Conservation (phyloP, 345 rosid genomes). For the Syzygium jambos region DNA sequence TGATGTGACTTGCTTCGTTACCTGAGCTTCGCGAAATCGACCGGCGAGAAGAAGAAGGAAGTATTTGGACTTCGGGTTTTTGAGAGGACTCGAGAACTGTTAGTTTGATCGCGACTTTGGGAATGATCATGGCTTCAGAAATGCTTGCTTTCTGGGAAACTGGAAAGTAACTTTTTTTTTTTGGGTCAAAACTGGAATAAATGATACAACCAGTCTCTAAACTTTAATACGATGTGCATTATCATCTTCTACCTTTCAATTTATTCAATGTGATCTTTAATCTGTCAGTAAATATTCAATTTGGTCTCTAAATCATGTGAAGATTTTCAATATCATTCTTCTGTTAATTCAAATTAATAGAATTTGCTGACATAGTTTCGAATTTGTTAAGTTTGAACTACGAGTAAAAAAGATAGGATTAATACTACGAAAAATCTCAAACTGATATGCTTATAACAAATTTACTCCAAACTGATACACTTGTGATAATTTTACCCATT, state of each 20-base stretch:
- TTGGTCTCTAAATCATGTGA: neutral
- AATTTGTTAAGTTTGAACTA: too few relatives aligned
- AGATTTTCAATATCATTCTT: too few relatives aligned
- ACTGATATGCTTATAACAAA: too few relatives aligned
- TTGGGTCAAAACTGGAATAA: too few relatives aligned
- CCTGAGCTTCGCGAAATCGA: neutral
- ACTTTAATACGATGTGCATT: neutral
- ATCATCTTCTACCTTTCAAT: too few relatives aligned
- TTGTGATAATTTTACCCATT: too few relatives aligned
- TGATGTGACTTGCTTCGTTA: neutral
- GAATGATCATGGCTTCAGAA: neutral
- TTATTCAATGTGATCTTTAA: accelerated
- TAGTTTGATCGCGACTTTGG: neutral
- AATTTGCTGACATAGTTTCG: too few relatives aligned
- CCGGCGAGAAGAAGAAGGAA: neutral
- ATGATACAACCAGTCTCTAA: neutral
- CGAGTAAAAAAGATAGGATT: too few relatives aligned
- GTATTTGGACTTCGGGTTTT: accelerated
- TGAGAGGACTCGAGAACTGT: neutral
- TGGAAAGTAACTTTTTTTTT: neutral
- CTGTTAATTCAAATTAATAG: too few relatives aligned
- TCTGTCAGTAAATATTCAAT: neutral
- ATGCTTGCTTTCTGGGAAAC: neutral
- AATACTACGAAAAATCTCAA: too few relatives aligned
- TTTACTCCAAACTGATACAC: too few relatives aligned